Evolutionary conservation across 345 rosid genomes (phyloP), one percentile per base, ranked within the genome.

Genomic region (Moricandia moricandioides): DNA sequence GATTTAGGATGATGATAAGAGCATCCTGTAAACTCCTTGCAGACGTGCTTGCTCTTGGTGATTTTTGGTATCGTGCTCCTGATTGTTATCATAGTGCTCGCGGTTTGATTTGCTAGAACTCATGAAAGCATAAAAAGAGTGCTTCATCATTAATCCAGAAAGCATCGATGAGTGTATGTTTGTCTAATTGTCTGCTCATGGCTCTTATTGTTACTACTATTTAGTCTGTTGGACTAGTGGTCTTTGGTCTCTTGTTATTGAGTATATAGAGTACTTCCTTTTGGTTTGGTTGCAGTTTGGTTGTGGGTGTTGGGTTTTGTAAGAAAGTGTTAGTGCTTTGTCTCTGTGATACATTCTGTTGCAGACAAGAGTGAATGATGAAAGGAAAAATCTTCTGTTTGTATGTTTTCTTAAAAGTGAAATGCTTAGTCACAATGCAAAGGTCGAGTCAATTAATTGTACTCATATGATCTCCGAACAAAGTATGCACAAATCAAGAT

Each of bases 11-110:
- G 63, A 45, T 39, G 17, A 76, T 63, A 27, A 21, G 6, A 55
- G 17, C 62, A 26, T 13, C 14, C 40, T 65, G 43, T 58, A 34
- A 62, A 35, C 55, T 60, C 4, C 71, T 45, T 81, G 84, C 91
- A 94, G 98, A 55, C 85, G 8, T 94, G 98, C 85, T 82, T 94
- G 87, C 91, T 94, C 74, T 69, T 94, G 85, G 93, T 94, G 77
- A 94, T 94, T 62, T 94, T 94, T 13, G 97, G 96, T 66, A 85
- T 89, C 3, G 95, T 91, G 73, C 90, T 94, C 45, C 89, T 94
- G 74, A 91, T 90, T 27, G 90, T 94, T 79, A 81, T 94, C 35
- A 72, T 91, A 78, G 87, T 94, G 24, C 96, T 94, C 4, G 85
- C 88, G 0, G 90, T 90, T 59, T 93, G 79, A 89, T 65, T 45